Evolutionary conservation across 176 grass and related monocot genomes (phyloP), one percentile per base, ranked within the genome.

Genomic region (Cenchrus purpureus): DNA sequence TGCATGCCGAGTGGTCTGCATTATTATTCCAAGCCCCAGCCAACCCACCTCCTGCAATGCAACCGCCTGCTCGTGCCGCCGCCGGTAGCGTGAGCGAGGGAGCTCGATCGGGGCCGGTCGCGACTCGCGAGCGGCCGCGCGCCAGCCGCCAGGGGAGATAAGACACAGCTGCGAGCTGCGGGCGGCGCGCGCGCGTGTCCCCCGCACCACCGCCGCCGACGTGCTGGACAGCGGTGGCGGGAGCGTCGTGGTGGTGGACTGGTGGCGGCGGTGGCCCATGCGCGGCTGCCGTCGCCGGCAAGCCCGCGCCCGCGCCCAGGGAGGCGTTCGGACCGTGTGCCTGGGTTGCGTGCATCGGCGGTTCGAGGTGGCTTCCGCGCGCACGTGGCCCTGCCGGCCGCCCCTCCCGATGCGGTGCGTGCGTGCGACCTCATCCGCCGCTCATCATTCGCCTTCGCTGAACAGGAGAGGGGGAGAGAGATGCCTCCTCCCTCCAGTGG

Each of bases 341-440:
- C 37, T 40, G 37, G 3, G 37, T 40, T 40, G 57, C 19, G 57
- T 56, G 52, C 52, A 54, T 48, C 25, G 28, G 50, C 49, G 63
- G 51, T 48, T 77, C 32, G 32, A 78, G 31, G 75, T 55, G 68
- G 75, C 68, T 88, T 79, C 74, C 74, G 8, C 37, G 11, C 74
- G 57, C 86, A 57, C 75, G 86, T 88, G 81, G 48, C 73, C 57
- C 0, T 25, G 25, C 54, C 44, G 51, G 37, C 34, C 43, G 16
- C 50, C 15, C 17, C 53, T 25, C 78, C 70, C 37, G 16, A 67
- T 12, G 37, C 46, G 19, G 37, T 40, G 25, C 25, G 25, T 25
- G 25, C 25, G 25, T 25, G 37, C 37, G 7, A 12, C 4, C 20
- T 8, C 4, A 11, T 11, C 5, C 10, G 20, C 32, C 16, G 28